Conservation (phyloP, 176 grass and related monocot genomes). For the Oryza nivara region DNA sequence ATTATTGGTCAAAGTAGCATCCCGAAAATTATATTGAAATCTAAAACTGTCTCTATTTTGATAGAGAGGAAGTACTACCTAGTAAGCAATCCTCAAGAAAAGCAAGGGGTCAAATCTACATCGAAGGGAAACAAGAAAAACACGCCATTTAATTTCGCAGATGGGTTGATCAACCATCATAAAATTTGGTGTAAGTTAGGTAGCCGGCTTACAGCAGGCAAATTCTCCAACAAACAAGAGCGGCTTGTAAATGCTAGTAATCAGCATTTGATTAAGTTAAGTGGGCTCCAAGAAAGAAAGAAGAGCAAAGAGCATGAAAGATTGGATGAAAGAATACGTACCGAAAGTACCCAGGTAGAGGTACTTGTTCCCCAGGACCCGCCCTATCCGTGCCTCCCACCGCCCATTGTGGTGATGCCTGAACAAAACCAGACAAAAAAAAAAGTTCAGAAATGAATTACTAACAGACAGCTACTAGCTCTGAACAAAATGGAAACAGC, state of each 20-base stretch:
- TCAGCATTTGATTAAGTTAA: not conserved
- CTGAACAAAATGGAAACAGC: not conserved
- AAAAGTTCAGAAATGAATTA: not conserved
- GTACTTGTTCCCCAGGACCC: constrained; percentile 89
- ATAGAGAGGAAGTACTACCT: too few relatives aligned
- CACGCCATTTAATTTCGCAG: constrained; percentile 51
- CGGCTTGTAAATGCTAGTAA: constrained; percentile 38
- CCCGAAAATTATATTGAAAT: too few relatives aligned
- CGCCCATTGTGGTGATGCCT: constrained; percentile 95
- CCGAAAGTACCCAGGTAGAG: constrained; percentile 91
- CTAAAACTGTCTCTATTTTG: too few relatives aligned
- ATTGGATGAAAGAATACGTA: constrained; percentile 32
- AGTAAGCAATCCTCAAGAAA: too few relatives aligned
- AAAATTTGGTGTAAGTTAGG: constrained; percentile 52
- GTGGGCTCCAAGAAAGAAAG: constrained; percentile 23
- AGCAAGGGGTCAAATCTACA: too few relatives aligned
- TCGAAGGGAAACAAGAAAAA: constrained; percentile 36
- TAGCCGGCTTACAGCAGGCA: constrained; percentile 20
- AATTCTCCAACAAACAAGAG: constrained; percentile 49
- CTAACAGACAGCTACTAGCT: not conserved
- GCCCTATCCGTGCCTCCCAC: constrained; percentile 90
- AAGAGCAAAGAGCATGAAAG: constrained; percentile 39
- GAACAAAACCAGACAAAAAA: not conserved
- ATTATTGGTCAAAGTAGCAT: too few relatives aligned
- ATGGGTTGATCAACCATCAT: constrained; percentile 52